A percentile compares a stretch with the other conserved stretches of the same genome.
These are phyloP conservation scores for Calonectria multiphialidica DNA, from an alignment of 2,329 filamentous ascomycete species.

Conservation along the genomic window DNA sequence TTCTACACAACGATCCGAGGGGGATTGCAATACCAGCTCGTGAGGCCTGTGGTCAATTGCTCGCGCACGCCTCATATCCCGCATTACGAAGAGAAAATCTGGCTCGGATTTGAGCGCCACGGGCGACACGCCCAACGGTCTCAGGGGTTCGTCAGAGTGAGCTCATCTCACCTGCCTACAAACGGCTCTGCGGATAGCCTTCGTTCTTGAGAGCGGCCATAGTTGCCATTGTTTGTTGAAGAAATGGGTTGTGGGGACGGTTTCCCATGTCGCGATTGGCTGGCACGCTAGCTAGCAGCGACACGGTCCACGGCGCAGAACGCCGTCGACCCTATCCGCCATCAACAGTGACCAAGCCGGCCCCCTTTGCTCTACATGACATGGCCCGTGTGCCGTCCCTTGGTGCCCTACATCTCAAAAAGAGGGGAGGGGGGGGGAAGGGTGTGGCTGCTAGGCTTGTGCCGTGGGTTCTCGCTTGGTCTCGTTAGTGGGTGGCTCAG, in stretches of 20 bases:
- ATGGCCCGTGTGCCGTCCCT: conserved; percentile 27
- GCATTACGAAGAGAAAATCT: not conserved
- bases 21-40: too few relatives aligned
- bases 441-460: conserved; percentile 8
- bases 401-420: not conserved
- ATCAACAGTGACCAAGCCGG: conserved; percentile 27
- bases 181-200: conserved; percentile 10
- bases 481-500: conserved; percentile 29
- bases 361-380: conserved; percentile 24
- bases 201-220: not conserved
- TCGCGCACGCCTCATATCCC: not conserved
- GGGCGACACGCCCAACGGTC: conserved; percentile 2
- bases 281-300: not conserved
- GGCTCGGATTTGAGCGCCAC: conserved; percentile 5
- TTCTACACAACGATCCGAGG: too few relatives aligned
- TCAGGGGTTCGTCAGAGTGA: conserved; percentile 12
- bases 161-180: conserved; percentile 1
- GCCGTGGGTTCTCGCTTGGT: conserved; percentile 23
- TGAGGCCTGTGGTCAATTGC: not conserved
- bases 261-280: conserved; percentile 17
- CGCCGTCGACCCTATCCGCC: conserved; percentile 28
- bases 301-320: conserved; percentile 29
- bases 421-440: not conserved
- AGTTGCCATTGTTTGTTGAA: conserved; percentile 9
- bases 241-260: conserved; percentile 7